phyloP scores from a whole-genome alignment of 768 basidiomycete species.

The Lactifluus subvellereus region DNA sequence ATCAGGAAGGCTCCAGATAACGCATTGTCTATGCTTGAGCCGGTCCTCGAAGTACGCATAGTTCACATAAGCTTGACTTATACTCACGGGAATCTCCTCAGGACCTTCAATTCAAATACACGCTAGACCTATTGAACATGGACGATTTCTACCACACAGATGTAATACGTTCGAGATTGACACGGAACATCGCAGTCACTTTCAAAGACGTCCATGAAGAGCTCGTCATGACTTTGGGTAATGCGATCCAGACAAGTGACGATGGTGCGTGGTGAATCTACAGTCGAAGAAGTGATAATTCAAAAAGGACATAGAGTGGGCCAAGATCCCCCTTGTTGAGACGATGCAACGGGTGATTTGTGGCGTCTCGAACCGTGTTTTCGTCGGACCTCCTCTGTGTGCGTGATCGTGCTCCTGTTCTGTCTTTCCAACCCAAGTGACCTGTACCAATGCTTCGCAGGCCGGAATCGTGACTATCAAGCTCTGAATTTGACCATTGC shows the following conservation, averaged over 20 bases:
- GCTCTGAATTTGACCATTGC: constrained; percentile 33
- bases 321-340: constrained; percentile 21
- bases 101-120: constrained; percentile 35
- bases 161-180: constrained; percentile 29
- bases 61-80: neutral
- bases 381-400: constrained; percentile 35
- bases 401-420: constrained; percentile 8
- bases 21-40: constrained; percentile 38
- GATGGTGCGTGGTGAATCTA: neutral
- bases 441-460: constrained; percentile 18
- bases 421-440: no score
- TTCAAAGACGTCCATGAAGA: constrained; percentile 29
- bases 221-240: constrained; percentile 28
- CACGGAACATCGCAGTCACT: constrained; percentile 25
- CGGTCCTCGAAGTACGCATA: constrained; percentile 36
- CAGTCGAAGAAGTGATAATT: constrained; percentile 14
- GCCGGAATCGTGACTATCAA: constrained; percentile 31
- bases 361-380: constrained; percentile 32
- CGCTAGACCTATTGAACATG: constrained; percentile 28
- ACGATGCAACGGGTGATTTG: constrained; percentile 29
- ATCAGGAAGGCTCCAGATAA: constrained; percentile 44
- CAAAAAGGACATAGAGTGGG: constrained; percentile 29
- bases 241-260: constrained; percentile 29
- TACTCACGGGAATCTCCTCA: constrained; percentile 13
- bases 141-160: constrained; percentile 26